phyloP scores from a whole-genome alignment of 1,139 yeast species.

The Yamadazyma blattariae region DNA sequence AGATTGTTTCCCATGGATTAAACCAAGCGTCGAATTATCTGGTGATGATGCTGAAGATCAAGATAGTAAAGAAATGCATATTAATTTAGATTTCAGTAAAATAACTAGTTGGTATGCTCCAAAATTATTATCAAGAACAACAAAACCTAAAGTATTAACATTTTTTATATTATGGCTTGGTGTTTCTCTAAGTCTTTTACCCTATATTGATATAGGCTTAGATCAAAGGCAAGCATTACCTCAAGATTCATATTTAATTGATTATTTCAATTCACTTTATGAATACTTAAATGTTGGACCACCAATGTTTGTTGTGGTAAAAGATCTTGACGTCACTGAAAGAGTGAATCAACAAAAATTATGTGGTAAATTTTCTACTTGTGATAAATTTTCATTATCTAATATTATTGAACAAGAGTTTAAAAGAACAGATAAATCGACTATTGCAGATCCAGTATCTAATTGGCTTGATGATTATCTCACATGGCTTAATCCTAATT shows the following conservation, averaged over 20 bases:
- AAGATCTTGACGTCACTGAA: conserved; percentile 58
- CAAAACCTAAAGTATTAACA: conserved; percentile 48
- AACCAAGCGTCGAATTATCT: conserved; percentile 12
- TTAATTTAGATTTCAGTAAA: conserved; percentile 25
- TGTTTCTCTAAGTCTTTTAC: conserved; percentile 64
- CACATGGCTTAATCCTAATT: conserved; percentile 80
- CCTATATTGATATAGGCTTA: conserved; percentile 70
- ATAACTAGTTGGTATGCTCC: conserved; percentile 45
- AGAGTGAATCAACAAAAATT: conserved; percentile 64
- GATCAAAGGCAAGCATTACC: conserved; percentile 93
- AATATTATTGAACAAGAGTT: conserved; percentile 88
- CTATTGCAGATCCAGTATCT: conserved; percentile 77
- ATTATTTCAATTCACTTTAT: conserved; percentile 76
- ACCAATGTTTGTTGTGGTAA: conserved; percentile 81
- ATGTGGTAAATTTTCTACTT: conserved; percentile 86
- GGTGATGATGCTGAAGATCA: conserved; percentile 3
- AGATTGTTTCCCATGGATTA: conserved; percentile 57
- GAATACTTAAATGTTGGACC: conserved; percentile 82
- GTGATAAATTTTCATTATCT: conserved; percentile 73
- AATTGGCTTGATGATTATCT: conserved; percentile 93
- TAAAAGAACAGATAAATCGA: conserved; percentile 59
- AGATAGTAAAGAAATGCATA: conserved; percentile 15
- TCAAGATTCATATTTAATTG: conserved; percentile 70
- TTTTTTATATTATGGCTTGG: conserved; percentile 64
- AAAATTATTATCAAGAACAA: conserved; percentile 45